Evolutionary conservation across 1,284 basidiomycete species (phyloP).

Genomic region (Ustilago tritici): DNA sequence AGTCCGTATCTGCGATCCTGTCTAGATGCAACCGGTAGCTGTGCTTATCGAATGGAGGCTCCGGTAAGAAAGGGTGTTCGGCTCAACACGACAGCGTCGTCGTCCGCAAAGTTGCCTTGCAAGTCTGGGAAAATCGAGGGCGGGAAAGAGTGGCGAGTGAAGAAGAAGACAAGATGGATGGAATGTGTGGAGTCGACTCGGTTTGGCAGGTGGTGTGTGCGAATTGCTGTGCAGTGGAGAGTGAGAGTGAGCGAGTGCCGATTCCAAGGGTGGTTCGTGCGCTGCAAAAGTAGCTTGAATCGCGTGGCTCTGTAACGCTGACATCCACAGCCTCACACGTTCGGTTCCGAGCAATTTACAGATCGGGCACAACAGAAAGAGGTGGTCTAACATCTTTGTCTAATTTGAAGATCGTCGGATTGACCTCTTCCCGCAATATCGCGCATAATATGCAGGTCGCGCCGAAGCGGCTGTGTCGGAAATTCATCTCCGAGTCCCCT

Average conservation of each 20-base stretch:
- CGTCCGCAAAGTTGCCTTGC: background rate
- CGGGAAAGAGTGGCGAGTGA: background rate
- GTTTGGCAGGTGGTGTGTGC: slow-evolving; percentile 5
- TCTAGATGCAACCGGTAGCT: background rate
- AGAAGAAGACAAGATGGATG: slow-evolving; percentile 13
- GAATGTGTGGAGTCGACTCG: slow-evolving; percentile 8
- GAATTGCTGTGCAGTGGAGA: slow-evolving; percentile 15
- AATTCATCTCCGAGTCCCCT: background rate
- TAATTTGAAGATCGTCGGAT: background rate
- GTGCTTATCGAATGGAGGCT: background rate
- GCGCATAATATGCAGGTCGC: background rate
- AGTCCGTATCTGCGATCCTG: background rate
- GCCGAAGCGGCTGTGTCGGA: slow-evolving; percentile 9
- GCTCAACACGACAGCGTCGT: background rate
- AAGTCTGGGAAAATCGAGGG: background rate
- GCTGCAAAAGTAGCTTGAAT: slow-evolving; percentile 10
- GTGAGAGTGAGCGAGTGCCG: background rate
- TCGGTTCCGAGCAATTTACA: background rate
- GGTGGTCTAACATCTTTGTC: background rate
- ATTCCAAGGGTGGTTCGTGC: slow-evolving; percentile 11
- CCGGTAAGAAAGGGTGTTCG: background rate
- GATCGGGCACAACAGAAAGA: background rate
- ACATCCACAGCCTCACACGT: background rate
- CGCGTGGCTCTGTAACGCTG: slow-evolving; percentile 6
- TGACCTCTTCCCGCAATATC: slow-evolving; percentile 6